A percentile compares a stretch with the other conserved stretches of the same genome.
phyloP scores from a whole-genome alignment of 768 basidiomycete species.

The Boletellus sp. region DNA sequence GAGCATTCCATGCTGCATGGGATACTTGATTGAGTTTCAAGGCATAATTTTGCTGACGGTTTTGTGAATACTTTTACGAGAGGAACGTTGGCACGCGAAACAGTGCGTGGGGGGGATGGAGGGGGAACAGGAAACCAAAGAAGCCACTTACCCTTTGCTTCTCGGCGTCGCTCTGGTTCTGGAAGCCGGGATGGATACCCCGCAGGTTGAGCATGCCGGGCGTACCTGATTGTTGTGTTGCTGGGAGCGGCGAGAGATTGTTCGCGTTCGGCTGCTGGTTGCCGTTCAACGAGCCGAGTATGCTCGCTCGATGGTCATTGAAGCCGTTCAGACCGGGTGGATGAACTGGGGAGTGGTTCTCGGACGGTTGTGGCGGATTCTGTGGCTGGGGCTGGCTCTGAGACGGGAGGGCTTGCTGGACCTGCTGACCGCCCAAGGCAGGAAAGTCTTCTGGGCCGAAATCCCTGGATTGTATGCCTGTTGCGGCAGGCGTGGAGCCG shows the following conservation, averaged over 20 bases:
- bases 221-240: slow-evolving; percentile 48
- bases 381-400: slow-evolving; percentile 29
- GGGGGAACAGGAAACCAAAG: not conserved
- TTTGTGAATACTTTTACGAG: slow-evolving; percentile 5
- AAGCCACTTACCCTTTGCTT: slow-evolving; percentile 58
- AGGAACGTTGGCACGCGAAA: not conserved
- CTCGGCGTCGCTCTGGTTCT: slow-evolving; percentile 59
- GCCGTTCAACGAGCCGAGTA: slow-evolving; percentile 48
- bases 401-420: slow-evolving; percentile 23
- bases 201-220: slow-evolving; percentile 66
- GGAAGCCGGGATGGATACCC: slow-evolving; percentile 42
- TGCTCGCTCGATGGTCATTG: slow-evolving; percentile 48
- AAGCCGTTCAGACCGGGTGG: slow-evolving; percentile 81
- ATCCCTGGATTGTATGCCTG: slow-evolving; percentile 25
- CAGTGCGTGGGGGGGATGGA: slow-evolving; percentile 1
- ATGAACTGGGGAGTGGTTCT: slow-evolving; percentile 39
- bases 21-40: slow-evolving; percentile 62
- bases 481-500: slow-evolving; percentile 17
- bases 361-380: slow-evolving; percentile 31
- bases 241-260: slow-evolving; percentile 32
- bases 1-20: slow-evolving; percentile 63
- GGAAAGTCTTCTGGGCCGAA: slow-evolving; percentile 91
- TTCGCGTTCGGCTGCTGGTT: slow-evolving; percentile 21
- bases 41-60: slow-evolving; percentile 51
- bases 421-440: slow-evolving; percentile 68